Evolutionary conservation across 345 rosid genomes (phyloP).

Genomic region (Eucalyptus caleyi): DNA sequence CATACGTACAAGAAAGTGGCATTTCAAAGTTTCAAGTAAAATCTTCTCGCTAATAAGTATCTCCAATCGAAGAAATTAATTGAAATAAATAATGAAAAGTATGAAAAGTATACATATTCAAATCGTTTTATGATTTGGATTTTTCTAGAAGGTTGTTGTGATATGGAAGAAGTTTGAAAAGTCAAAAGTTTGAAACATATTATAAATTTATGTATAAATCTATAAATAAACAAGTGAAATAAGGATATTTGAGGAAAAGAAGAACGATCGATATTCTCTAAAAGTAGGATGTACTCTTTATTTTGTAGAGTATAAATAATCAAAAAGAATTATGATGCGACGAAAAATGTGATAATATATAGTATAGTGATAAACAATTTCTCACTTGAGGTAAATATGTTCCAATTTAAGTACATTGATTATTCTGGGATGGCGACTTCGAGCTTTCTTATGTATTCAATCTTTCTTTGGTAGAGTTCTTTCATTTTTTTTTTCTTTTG

Average conservation of each 20-base stretch:
- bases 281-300: neutral
- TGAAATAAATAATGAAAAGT: too few species aligned
- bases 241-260: neutral
- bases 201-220: too few species aligned
- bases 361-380: neutral
- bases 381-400: neutral
- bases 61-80: too few species aligned
- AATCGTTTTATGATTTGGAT: too few species aligned
- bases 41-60: too few species aligned
- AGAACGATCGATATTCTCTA: neutral
- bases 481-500: fast-evolving
- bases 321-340: neutral
- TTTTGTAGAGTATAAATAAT: neutral
- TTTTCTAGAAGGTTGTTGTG: neutral
- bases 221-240: too few species aligned
- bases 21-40: too few species aligned
- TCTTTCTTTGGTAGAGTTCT: neutral
- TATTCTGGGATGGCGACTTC: neutral
- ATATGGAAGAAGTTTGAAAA: neutral
- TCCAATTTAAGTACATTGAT: neutral
- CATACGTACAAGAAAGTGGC: too few species aligned
- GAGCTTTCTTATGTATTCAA: neutral
- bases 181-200: too few species aligned
- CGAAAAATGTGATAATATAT: neutral
- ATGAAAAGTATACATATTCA: too few species aligned